Conservation (phyloP, 495 filamentous ascomycete species). For the Wilcoxina mikolae region DNA sequence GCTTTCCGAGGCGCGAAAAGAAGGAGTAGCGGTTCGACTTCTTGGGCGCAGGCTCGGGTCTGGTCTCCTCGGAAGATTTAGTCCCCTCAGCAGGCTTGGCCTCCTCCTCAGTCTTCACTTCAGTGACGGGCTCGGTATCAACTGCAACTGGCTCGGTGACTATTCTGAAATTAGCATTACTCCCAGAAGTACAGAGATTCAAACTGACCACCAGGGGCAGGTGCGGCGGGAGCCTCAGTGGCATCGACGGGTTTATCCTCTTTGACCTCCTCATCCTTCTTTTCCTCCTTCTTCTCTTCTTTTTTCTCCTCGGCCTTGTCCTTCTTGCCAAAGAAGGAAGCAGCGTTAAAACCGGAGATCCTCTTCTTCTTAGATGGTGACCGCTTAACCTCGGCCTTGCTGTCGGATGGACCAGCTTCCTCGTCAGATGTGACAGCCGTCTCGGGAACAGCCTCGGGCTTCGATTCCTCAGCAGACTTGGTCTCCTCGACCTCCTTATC, state of each 20-base stretch:
- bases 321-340: constrained; percentile 22
- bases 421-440: constrained; percentile 17
- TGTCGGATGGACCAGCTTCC: constrained; percentile 33
- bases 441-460: constrained; percentile 3
- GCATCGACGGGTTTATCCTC: constrained; percentile 23
- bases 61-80: constrained; percentile 30
- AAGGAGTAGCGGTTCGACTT: constrained; percentile 31
- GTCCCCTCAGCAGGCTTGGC: constrained; percentile 32
- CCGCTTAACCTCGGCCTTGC: constrained; percentile 37
- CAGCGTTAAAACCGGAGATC: constrained; percentile 56
- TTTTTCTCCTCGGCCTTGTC: constrained; percentile 29
- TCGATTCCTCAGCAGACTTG: constrained; percentile 34
- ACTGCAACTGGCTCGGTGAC: not conserved
- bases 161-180: constrained; percentile 2
- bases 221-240: constrained; percentile 5
- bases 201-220: constrained; percentile 3
- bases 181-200: not conserved
- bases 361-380: constrained; percentile 73
- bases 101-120: constrained; percentile 19
- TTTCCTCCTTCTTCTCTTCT: constrained; percentile 30
- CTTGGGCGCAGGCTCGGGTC: constrained; percentile 24
- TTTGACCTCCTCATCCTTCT: constrained; percentile 22
- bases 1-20: constrained; percentile 40
- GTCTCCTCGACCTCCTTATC: constrained; percentile 28
- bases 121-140: constrained; percentile 1